Evolutionary conservation across 2,329 filamentous ascomycete species (phyloP).

Genomic region (Epichloe sylvatica): DNA sequence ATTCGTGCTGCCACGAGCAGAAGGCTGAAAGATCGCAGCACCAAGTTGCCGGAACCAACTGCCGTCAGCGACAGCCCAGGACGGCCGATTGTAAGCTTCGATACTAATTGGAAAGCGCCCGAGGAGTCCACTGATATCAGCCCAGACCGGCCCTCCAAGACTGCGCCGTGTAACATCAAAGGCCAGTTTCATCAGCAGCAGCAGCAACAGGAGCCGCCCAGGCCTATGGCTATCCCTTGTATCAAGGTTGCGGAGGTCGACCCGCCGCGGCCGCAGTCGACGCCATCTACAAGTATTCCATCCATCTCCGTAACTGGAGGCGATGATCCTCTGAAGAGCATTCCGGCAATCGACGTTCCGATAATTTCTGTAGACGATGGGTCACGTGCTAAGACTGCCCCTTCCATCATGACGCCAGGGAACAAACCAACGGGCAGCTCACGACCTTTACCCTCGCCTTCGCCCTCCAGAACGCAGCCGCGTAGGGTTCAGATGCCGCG

Average conservation of each 20-base stretch:
- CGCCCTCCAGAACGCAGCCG: constrained; percentile 18
- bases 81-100: constrained; percentile 94
- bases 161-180: constrained; percentile 8
- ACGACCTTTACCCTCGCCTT: constrained; percentile 32
- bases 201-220: constrained; percentile 6
- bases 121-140: constrained; percentile 57
- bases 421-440: constrained; percentile 16
- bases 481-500: constrained; percentile 27
- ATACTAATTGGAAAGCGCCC: constrained; percentile 65
- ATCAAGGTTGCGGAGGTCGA: constrained; percentile 38
- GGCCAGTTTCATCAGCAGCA: constrained; percentile 8
- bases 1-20: constrained; percentile 85
- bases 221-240: constrained; percentile 35
- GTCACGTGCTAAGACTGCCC: constrained; percentile 24
- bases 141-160: constrained; percentile 24
- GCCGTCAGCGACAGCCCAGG: constrained; percentile 83
- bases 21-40: constrained; percentile 71
- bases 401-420: constrained; percentile 34
- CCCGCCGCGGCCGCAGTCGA: constrained; percentile 19
- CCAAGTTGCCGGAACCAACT: constrained; percentile 74
- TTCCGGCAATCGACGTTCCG: constrained; percentile 32
- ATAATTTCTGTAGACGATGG: constrained; percentile 30
- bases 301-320: constrained; percentile 22
- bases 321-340: constrained; percentile 9
- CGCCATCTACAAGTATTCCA: constrained; percentile 18